Evolutionary conservation across 306 rosid species (phyloP), one percentile per base, ranked within the genome.

Genomic region (Casuarina glauca): DNA sequence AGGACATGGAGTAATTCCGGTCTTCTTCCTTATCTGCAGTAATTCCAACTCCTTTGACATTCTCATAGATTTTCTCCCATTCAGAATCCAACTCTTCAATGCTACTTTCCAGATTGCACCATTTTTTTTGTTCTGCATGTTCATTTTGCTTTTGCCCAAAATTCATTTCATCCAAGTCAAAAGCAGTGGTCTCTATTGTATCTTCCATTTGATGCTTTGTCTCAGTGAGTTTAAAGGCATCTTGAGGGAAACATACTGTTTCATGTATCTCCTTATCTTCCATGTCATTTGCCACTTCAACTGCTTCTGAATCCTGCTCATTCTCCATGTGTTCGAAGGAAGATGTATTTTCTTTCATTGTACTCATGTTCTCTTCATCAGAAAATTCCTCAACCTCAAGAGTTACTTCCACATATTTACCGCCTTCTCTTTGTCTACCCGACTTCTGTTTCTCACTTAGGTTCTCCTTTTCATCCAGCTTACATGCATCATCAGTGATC

Each of bases 11-110:
- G 61, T 63, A 67, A 64, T 55, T 77, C 70, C 41, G 52, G 42
- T 74, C 77, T 69, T 78, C 70, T 67, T 82, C 86, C 79, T 61
- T 64, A 75, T 76, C 79, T 74, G 51, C 77, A 61, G 48, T 48
- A 84, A 87, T 78, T 79, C 79, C 82, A 74, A 66, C 86, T 80
- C 84, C 86, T 68, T 84, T 51, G 43, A 75, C 62, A 42, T 80
- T 78, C 68, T 72, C 72, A 71, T 51, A 52, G 51, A 78, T 50
- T 72, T 74, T 86, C 64, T 52, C 82, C 43, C 62, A 75, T 77
- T 81, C 86, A 13, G 82, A 63, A 79, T 68, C 80, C 76, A 78
- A 71, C 76, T 80, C 93, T 84, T 89, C 96, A 75, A 66, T 71
- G 72, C 55, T 52, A 75, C 66, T 76, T 73, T 67, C 79, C 19